Evolutionary conservation across 2,329 filamentous ascomycete species (phyloP), one percentile per base, ranked within the genome.

Genomic region (Calycina herbarum): DNA sequence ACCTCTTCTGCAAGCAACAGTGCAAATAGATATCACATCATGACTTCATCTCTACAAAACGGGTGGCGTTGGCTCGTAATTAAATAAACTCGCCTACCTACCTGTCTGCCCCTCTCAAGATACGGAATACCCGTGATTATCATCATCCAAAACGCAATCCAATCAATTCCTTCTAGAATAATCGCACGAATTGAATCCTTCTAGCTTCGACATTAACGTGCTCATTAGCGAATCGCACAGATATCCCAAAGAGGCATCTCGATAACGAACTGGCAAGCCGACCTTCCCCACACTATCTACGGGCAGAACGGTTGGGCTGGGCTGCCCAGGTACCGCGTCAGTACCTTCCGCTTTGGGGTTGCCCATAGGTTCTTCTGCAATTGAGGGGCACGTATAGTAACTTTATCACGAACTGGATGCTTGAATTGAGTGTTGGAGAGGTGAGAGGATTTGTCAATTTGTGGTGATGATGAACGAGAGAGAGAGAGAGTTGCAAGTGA

Each of bases 171-270:
- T 58, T 17, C 24, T 64, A 35, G 31, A 20, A 56, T n/a, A 13
- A 51, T 51, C 45, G 45, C 45, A 51, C 45, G 45, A 51, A 51
- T 51, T 24, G 17, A 24, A 51, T 24, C 20, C 8, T 24, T 20
- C 17, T 45, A 5, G n/a, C 17, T n/a, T 7, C 1, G 5, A 17
- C 3, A 15, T 17, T 17, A 13, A 42, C 11, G 13, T 42, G 40
- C 13, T 42, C 3, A 17, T 13, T 42, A 17, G 17, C 31, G 42
- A 59, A 13, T 38, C 59, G 51, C 51, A 31, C 15, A 33, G 15
- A 20, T 61, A 27, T 27, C 57, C 38, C 35, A 48, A 33, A 57
- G 33, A 58, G 61, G 57, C 29, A 64, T 61, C 63, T 64, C 4
- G 56, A 58, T 58, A 58, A 58, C 31, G 54, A 56, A 29, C 5